Conservation (phyloP, 306 rosid genomes). For the Ceratonia siliqua region DNA sequence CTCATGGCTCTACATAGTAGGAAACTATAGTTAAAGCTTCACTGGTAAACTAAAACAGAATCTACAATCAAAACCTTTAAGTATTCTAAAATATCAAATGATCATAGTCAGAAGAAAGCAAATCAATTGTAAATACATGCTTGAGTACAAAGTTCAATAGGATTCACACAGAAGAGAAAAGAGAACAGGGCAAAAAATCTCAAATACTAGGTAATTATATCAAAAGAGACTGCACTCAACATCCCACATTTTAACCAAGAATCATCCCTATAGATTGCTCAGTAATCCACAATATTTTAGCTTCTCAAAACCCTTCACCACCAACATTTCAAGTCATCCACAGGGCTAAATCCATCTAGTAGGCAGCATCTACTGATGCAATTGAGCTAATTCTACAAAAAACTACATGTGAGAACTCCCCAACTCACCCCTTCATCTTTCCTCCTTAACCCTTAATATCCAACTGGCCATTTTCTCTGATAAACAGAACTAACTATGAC, state of each 20-base stretch:
- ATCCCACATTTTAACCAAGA: background rate
- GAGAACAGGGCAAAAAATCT: background rate
- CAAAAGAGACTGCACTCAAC: background rate
- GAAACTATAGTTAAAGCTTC: slow-evolving; percentile 29
- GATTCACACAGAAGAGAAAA: background rate
- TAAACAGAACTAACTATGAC: background rate
- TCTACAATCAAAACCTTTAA: slow-evolving; percentile 30
- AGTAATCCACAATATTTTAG: background rate
- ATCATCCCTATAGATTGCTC: background rate
- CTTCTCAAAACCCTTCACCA: background rate
- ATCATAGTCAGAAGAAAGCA: slow-evolving; percentile 4
- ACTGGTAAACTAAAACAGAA: slow-evolving; percentile 2
- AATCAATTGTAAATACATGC: slow-evolving; percentile 13
- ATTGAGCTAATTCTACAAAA: background rate
- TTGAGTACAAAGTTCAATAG: slow-evolving; percentile 10
- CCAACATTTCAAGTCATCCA: slow-evolving; percentile 1
- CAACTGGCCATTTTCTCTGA: background rate
- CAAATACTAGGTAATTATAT: background rate
- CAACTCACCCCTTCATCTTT: background rate
- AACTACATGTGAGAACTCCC: background rate
- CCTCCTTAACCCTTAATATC: background rate
- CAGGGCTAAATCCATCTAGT: background rate
- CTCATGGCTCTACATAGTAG: slow-evolving; percentile 57
- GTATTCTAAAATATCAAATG: slow-evolving; percentile 30
- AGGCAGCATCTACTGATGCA: background rate